A percentile compares a stretch with the other conserved stretches of the same genome.
Evolutionary conservation across 805 yeast genomes (phyloP).

Genomic region (Ogataea corticis): DNA sequence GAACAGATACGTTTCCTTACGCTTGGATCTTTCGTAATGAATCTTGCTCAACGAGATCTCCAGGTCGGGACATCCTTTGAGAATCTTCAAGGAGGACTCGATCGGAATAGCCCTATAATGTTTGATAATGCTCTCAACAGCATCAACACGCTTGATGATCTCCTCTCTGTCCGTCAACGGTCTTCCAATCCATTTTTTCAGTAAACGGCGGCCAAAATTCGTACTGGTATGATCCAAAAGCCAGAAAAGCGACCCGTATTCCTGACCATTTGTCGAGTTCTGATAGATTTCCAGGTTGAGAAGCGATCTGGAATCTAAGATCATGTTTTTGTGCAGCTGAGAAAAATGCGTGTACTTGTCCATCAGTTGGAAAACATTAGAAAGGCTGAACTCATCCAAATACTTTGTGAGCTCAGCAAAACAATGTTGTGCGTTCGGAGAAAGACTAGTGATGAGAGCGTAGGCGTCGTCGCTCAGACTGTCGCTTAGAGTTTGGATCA

Average conservation of each 20-base stretch:
- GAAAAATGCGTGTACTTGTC: conserved; percentile 56
- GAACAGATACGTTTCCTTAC: conserved; percentile 60
- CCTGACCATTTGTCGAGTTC: conserved; percentile 56
- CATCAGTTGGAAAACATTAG: conserved; percentile 51
- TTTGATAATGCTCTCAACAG: conserved; percentile 51
- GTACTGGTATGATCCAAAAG: conserved; percentile 80
- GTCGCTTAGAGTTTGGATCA: conserved; percentile 8
- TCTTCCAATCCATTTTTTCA: conserved; percentile 70
- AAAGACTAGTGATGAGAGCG: conserved; percentile 18
- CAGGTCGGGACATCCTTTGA: conserved; percentile 50
- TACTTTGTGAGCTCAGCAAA: conserved; percentile 52
- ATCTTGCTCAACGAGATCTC: conserved; percentile 57
- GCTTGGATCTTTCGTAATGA: conserved; percentile 57
- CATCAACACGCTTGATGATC: conserved; percentile 63
- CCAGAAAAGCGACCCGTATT: conserved; percentile 76
- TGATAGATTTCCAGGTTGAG: conserved; percentile 72
- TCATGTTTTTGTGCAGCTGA: conserved; percentile 47
- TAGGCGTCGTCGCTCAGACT: conserved; percentile 12
- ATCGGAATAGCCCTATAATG: conserved; percentile 40
- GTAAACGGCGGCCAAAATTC: conserved; percentile 65
- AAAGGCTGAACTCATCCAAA: conserved; percentile 63
- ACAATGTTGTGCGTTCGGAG: conserved; percentile 23
- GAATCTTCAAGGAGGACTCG: conserved; percentile 27
- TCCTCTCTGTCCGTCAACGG: conserved; percentile 60
- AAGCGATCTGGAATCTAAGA: conserved; percentile 65